These are phyloP conservation scores for Penicillium atrosanguineum DNA, from an alignment of 495 filamentous ascomycete species.

Conservation along the genomic window DNA sequence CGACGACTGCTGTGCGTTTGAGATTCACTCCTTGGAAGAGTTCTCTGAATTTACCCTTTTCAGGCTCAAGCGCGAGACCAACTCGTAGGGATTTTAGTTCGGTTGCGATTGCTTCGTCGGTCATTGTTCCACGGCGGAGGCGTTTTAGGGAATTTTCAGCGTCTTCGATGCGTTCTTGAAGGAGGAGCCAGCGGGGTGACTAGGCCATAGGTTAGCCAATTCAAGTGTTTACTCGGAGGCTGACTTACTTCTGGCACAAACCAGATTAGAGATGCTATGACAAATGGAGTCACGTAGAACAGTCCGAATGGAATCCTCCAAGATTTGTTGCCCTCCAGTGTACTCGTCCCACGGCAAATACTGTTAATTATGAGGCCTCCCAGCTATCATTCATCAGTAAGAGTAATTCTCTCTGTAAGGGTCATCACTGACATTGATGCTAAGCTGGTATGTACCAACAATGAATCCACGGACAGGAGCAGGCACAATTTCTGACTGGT, in stretches of 20 bases:
- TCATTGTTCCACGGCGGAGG: constrained; percentile 4
- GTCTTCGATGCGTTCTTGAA: constrained; percentile 21
- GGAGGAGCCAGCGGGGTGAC: constrained; percentile 26
- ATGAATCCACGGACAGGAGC: constrained; percentile 26
- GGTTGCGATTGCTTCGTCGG: background rate
- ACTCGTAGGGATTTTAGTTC: background rate
- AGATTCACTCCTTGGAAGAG: background rate
- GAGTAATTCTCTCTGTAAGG: too few relatives aligned
- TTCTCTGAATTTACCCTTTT: background rate
- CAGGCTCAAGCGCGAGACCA: background rate
- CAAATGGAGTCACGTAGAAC: constrained; percentile 23
- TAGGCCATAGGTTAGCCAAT: too few relatives aligned
- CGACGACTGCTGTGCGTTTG: background rate
- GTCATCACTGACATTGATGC: too few relatives aligned
- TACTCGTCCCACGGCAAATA: constrained; percentile 24
- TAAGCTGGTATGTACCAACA: constrained; percentile 32
- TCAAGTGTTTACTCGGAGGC: too few relatives aligned
- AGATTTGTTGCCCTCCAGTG: constrained; percentile 12
- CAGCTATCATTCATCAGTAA: too few relatives aligned
- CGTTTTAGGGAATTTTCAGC: constrained; percentile 14
- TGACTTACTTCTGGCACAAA: constrained; percentile 32
- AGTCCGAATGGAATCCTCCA: constrained; percentile 26
- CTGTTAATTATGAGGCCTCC: constrained; percentile 26
- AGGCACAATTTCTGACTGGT: constrained; percentile 30
- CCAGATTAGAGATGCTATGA: constrained; percentile 22